Base-by-base conservation (phyloP, 306 rosid genomes). In the Pterocarpus santalinus region DNA sequence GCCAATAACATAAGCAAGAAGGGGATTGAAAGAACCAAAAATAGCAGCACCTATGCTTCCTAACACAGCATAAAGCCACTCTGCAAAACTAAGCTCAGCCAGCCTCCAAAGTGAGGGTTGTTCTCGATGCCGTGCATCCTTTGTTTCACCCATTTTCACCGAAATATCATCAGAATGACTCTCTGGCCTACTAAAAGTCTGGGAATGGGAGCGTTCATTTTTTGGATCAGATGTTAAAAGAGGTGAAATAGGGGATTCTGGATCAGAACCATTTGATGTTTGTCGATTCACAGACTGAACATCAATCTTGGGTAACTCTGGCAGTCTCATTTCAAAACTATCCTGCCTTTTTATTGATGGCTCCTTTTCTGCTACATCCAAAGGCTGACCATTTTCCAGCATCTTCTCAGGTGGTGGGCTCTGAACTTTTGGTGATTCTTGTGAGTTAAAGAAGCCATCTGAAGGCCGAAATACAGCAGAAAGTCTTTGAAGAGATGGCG, bases 31-130 rank as follows among this genome's bases (percentile, higher is more conserved):
- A 77, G 99, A 91, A 76, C 99, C 99, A 90, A 96, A 96, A 81
- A 96, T 92, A 60, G 97, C 98, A 73, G 99, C 99, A 67, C 99
- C 99, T 70, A 86, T 85, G 88, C 99, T 94, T 87, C 99, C 99
- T 84, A 96, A 82, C 60, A 93, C 94, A 36, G 99, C 99, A 89
- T 96, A 96, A 81, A 96, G 97, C 98, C 98, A 96, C 88, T 96
- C 99, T 6, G 99, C 92, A 87, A 96, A 83, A 86, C 98, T 93
- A 82, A 96, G 99, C 82, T 92, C 90, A 65, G 94, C 99, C 66
- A 96, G 94, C 82, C 98, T 96, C 98, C 99, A 92, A 78, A 96
- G 69, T 46, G 98, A 92, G 53, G 99, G 99, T 53, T 91, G 89
- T 83, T 89, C 82, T 72, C 85, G 90, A 83, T 87, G 82, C 78